Conservation (phyloP, 1,139 yeast genomes). For the Yamadazyma taylorii region DNA sequence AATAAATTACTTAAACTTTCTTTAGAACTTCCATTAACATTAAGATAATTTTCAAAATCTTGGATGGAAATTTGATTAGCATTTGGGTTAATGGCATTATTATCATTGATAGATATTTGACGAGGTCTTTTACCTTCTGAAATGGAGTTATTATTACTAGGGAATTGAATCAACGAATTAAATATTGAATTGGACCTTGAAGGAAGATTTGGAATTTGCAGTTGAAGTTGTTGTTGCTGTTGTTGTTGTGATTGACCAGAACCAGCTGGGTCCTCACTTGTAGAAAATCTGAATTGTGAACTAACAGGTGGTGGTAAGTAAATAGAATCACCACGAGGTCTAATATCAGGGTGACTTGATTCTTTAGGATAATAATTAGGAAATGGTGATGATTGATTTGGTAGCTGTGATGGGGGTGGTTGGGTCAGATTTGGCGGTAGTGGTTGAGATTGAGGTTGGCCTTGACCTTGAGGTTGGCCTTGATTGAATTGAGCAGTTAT, state of each 20-base stretch:
- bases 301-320: conserved; percentile 30
- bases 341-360: conserved; percentile 11
- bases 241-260: conserved; percentile 7
- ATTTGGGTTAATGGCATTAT: conserved; percentile 7
- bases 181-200: conserved; percentile 45
- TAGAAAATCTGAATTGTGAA: conserved; percentile 8
- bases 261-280: conserved; percentile 15
- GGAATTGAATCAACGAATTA: conserved; percentile 42
- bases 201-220: conserved; percentile 3
- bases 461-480: conserved; percentile 1
- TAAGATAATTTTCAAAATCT: conserved; percentile 40
- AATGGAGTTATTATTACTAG: conserved; percentile 31
- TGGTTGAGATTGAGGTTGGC: neutral
- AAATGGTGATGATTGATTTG: neutral
- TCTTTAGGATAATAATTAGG: conserved; percentile 6
- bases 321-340: conserved; percentile 34
- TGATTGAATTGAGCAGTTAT: conserved; percentile 5
- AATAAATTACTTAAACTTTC: conserved; percentile 40
- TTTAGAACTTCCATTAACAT: conserved; percentile 20
- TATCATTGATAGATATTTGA: conserved; percentile 18
- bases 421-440: neutral
- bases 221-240: conserved; percentile 1
- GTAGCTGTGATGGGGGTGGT: conserved; percentile 4
- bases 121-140: conserved; percentile 14
- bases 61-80: conserved; percentile 29